Base-by-base conservation (phyloP, 2,329 filamentous ascomycete genomes). In the Alternaria conjuncta region DNA sequence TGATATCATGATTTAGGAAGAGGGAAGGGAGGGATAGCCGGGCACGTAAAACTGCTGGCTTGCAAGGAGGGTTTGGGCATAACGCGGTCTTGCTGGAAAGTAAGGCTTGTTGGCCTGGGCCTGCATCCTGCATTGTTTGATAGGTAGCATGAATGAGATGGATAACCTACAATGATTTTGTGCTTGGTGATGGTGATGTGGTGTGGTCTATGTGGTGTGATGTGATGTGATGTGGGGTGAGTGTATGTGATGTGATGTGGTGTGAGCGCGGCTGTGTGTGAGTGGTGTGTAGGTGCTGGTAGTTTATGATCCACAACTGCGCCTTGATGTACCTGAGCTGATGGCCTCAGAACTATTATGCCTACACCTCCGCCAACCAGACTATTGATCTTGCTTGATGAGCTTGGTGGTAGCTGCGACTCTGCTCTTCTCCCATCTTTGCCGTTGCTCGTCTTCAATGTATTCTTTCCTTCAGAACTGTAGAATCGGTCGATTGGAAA, bases 1-100 rank as follows among this genome's bases (percentile, higher is more conserved):
- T 57, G 44, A 65, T 61, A 64, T 61, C 65, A 71, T 70, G 66
- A 63, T 61, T 62, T 55, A 53, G 61, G 21, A 26, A 15, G 44
- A 44, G 20, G 3, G 26, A 10, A 15, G 32, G 36, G 53, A 10
- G 21, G 36, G 36, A 23, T 18, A 51, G 49, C 28, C 21, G 1
- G 20, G 28, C 26, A 15, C 13, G 49, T 28, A 21, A 32, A 12
- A 47, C 36, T 58, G 28, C 28, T 54, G 47, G 41, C 55, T 50
- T 59, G 60, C 23, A 57, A 57, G 47, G 57, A 58, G 50, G 55
- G 23, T 23, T 23, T 23, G 23, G 23, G 23, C 23, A 23, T 23
- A 23, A 23, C 23, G 6, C 23, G 23, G 23, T 23, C 23, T 23
- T 23, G 23, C 23, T 23, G 23, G 23, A 23, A 23, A 23, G 23